These are phyloP conservation scores for Coemansia sp. DNA, from an alignment of 192 early-diverging fungal genomes.

Conservation along the genomic window DNA sequence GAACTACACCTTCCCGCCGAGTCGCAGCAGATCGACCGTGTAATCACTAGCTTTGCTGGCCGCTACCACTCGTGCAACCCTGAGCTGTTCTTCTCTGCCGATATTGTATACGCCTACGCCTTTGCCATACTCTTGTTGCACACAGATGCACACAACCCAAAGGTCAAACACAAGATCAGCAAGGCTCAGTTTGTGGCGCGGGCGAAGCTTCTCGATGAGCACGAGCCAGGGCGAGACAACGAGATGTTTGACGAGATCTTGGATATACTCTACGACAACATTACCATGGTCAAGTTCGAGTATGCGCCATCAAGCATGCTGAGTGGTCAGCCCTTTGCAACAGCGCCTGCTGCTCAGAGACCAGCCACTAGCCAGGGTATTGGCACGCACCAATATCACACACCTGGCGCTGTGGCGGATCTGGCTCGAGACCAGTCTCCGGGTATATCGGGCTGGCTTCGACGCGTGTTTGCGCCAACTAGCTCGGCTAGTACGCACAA, in stretches of 20 bases:
- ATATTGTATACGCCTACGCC: constrained; percentile 71
- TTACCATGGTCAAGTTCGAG: constrained; percentile 50
- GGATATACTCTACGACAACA: constrained; percentile 61
- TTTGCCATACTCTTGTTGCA: constrained; percentile 82
- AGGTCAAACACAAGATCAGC: constrained; percentile 76
- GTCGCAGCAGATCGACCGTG: constrained; percentile 81
- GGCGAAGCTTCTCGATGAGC: constrained; percentile 67
- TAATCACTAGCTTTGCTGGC: constrained; percentile 70
- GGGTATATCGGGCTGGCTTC: constrained; percentile 43
- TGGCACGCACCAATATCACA: background rate
- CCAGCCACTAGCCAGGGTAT: background rate
- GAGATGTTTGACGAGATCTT: constrained; percentile 68
- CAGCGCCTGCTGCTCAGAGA: background rate
- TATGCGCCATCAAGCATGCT: constrained; percentile 31
- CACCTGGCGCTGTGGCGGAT: background rate
- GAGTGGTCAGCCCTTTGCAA: background rate
- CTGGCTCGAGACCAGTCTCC: constrained; percentile 16
- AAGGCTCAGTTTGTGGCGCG: constrained; percentile 74
- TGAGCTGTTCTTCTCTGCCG: constrained; percentile 60
- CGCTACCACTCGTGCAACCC: constrained; percentile 70
- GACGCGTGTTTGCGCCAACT: constrained; percentile 43
- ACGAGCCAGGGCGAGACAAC: constrained; percentile 27
- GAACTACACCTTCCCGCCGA: constrained; percentile 75
- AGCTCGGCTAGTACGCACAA: background rate
- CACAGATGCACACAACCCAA: constrained; percentile 84